Evolutionary conservation across 139 green algal species (phyloP).

Genomic region (Micractinium sp.): DNA sequence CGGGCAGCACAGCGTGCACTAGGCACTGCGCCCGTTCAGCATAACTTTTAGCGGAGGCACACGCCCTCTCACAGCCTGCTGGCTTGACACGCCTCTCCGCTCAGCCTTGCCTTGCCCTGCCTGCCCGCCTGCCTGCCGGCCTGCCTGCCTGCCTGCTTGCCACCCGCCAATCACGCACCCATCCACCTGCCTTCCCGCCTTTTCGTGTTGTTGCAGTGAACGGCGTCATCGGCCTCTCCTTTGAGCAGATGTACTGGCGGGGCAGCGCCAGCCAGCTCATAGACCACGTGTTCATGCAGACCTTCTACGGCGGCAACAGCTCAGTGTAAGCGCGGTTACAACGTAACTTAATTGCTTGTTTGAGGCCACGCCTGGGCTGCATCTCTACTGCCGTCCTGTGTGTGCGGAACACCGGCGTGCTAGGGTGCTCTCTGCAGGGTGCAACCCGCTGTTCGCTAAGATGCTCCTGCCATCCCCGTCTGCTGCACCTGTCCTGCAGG

Average conservation of each 20-base stretch:
- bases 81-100: no score
- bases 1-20: no score
- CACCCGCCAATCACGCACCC: no score
- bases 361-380: not conserved
- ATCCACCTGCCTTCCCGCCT: no score
- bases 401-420: not conserved
- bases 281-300: not conserved
- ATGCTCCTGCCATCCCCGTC: not conserved
- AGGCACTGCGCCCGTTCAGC: not conserved
- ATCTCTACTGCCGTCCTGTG: not conserved
- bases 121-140: no score
- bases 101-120: no score
- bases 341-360: not conserved
- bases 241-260: not conserved
- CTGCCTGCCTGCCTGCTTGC: no score
- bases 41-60: no score
- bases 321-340: not conserved
- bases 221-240: not conserved
- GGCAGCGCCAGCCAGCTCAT: not conserved
- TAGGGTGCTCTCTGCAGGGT: not conserved
- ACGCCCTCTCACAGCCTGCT: no score
- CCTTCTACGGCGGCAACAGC: not conserved
- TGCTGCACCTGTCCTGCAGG: not conserved
- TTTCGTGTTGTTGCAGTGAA: not conserved
- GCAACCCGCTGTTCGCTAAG: not conserved